phyloP scores from a whole-genome alignment of 2,329 filamentous ascomycete species.

The Colletotrichum simmondsii region DNA sequence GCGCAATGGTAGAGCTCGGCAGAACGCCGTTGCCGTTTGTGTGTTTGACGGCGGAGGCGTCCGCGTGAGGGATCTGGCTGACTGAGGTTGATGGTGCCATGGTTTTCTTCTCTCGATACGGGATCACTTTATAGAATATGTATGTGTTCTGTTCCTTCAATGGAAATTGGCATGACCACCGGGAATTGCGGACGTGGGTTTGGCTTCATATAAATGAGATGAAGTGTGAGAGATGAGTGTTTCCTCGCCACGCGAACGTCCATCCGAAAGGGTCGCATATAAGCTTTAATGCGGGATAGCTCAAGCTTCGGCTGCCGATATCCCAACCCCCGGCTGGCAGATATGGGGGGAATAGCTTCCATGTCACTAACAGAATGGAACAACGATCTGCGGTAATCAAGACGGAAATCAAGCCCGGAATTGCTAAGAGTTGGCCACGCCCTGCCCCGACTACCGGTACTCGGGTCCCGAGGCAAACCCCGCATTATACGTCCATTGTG shows the following conservation, averaged over 20 bases:
- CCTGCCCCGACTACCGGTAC: neutral
- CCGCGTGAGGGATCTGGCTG: conserved; percentile 9
- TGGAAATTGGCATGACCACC: accelerated
- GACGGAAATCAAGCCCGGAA: neutral
- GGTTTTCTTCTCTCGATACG: neutral
- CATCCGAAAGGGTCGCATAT: neutral
- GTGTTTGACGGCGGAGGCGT: conserved; percentile 2
- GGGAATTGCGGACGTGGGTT: neutral
- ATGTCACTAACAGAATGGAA: neutral
- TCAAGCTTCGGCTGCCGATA: neutral
- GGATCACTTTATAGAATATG: neutral
- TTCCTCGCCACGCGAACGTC: neutral
- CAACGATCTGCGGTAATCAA: neutral
- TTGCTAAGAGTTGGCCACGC: neutral
- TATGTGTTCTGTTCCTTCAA: neutral
- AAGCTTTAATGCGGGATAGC: neutral
- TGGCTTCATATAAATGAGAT: neutral
- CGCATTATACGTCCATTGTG: conserved; percentile 5
- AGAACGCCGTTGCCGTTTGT: conserved; percentile 13
- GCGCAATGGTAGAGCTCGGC: neutral
- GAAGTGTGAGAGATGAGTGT: neutral
- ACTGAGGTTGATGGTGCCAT: conserved; percentile 21
- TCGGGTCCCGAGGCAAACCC: conserved; percentile 26
- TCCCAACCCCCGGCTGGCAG: neutral
- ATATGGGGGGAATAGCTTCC: neutral